A percentile compares a stretch with the other conserved stretches of the same genome.
Conservation (phyloP, 441 rosid species). For the Erysimum pusillum region DNA sequence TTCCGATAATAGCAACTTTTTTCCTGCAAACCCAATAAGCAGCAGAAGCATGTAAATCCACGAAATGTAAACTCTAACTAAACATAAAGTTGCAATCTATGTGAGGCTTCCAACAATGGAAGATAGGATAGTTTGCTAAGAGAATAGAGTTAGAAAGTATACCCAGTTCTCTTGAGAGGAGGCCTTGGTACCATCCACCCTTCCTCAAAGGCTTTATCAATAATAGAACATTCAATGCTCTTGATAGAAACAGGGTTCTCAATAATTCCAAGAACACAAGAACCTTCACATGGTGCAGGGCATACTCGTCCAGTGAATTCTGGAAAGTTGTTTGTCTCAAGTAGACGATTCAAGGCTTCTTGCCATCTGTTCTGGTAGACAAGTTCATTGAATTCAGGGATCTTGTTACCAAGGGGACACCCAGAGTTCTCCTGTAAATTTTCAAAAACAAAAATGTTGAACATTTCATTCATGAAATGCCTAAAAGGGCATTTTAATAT, state of each 20-base stretch:
- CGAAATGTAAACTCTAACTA: constrained; percentile 2
- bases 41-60: constrained; percentile 25
- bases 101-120: neutral
- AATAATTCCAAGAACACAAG: constrained; percentile 99
- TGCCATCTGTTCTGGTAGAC: constrained; percentile 99
- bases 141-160: constrained; percentile 38
- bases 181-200: constrained; percentile 99
- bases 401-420: constrained; percentile 99
- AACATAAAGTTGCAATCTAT: neutral
- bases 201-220: constrained; percentile 97
- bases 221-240: constrained; percentile 92
- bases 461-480: neutral
- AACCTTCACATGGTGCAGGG: constrained; percentile 99
- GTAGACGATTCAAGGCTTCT: constrained; percentile 93
- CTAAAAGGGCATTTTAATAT: neutral
- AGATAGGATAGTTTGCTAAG: constrained; percentile 6
- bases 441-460: constrained; percentile 5
- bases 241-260: constrained; percentile 99
- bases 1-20: constrained; percentile 87
- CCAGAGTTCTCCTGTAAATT: constrained; percentile 94
- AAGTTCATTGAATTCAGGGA: constrained; percentile 99
- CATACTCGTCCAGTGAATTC: constrained; percentile 99
- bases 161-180: constrained; percentile 94
- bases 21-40: constrained; percentile 61
- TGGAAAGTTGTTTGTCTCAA: constrained; percentile 98